phyloP scores from a whole-genome alignment of 2,329 filamentous ascomycete species.

The Penicillium digitatum region DNA sequence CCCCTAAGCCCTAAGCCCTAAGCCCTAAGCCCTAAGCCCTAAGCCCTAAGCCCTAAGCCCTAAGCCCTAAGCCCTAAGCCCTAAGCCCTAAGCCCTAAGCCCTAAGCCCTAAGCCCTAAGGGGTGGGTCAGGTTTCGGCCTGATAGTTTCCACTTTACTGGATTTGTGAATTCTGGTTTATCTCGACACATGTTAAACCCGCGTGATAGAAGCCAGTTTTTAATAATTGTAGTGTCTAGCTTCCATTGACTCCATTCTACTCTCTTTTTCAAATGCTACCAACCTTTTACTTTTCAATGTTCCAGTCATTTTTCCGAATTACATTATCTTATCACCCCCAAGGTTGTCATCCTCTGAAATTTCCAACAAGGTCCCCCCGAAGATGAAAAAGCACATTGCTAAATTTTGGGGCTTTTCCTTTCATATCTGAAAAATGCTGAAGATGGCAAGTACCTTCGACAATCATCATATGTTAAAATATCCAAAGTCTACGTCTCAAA shows the following conservation, averaged over 20 bases:
- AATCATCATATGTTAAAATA: not conserved
- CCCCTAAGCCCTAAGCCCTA: too few species aligned
- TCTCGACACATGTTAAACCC: not conserved
- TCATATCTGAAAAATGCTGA: not conserved
- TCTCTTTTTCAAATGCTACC: not conserved
- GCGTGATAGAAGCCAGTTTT: not conserved
- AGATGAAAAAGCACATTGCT: not conserved
- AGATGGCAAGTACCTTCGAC: too few species aligned
- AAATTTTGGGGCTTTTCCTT: not conserved
- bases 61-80: too few species aligned
- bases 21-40: too few species aligned
- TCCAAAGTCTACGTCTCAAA: not conserved
- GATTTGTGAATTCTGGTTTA: not conserved
- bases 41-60: too few species aligned
- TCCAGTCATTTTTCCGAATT: not conserved
- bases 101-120: too few species aligned
- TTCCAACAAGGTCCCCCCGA: conserved; percentile 2
- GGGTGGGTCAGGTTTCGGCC: too few species aligned
- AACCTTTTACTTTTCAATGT: not conserved
- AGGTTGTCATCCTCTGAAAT: not conserved
- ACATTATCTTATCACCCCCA: conserved; percentile 5
- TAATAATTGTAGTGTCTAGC: not conserved
- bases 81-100: too few species aligned
- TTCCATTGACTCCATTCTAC: accelerated
- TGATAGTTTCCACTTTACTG: not conserved